A percentile compares a stretch with the other conserved stretches of the same genome.
Conservation (phyloP, 306 rosid species). For the Datisca glomerata region DNA sequence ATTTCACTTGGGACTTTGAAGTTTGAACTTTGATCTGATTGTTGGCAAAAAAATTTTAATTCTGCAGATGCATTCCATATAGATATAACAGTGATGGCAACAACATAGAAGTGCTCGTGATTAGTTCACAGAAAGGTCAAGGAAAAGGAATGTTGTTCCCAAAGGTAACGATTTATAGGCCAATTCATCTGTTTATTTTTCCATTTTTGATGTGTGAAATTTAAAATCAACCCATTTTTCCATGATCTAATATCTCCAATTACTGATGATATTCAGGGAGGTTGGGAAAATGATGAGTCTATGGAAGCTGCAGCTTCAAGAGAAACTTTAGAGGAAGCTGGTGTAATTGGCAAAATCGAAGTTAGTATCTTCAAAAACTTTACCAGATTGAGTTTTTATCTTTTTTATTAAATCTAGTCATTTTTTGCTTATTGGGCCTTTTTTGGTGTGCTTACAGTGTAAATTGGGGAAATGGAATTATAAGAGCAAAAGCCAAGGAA, state of each 20-base stretch:
- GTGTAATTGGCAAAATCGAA: constrained; percentile 58
- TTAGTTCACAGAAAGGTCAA: constrained; percentile 78
- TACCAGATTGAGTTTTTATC: no score
- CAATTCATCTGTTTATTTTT: background rate
- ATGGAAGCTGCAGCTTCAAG: constrained; percentile 76
- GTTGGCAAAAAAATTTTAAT: no score
- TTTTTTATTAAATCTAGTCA: no score
- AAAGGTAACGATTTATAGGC: constrained; percentile 39
- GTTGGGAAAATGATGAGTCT: constrained; percentile 86
- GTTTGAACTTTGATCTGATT: constrained; percentile 1
- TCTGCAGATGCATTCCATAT: constrained; percentile 85
- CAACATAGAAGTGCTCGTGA: constrained; percentile 76
- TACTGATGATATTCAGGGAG: constrained; percentile 41
- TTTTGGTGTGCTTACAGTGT: constrained; percentile 24
- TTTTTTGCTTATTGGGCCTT: background rate
- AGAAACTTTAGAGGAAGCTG: constrained; percentile 90
- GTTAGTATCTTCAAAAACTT: constrained; percentile 39
- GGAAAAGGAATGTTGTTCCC: constrained; percentile 84
- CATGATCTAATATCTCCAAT: background rate
- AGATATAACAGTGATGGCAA: constrained; percentile 42
- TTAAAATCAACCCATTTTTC: no score
- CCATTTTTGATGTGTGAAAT: no score
- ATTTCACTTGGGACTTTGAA: no score
- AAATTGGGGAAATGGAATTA: constrained; percentile 60
- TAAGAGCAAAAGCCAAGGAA: constrained; percentile 65